phyloP scores from a whole-genome alignment of 805 yeast genomes.

The Candida nemodendra region DNA sequence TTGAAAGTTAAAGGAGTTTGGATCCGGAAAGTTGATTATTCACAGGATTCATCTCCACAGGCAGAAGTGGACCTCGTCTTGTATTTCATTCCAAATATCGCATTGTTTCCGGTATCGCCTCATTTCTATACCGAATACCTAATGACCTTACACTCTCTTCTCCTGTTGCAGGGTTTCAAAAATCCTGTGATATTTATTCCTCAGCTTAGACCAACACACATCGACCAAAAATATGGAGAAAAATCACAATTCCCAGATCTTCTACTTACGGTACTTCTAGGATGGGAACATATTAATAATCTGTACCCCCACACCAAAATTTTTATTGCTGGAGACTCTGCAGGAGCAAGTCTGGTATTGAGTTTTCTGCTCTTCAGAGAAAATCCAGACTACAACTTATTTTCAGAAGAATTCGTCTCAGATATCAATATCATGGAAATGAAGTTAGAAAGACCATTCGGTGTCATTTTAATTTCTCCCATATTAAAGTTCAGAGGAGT shows the following conservation, averaged over 20 bases:
- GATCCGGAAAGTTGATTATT: slow-evolving; percentile 28
- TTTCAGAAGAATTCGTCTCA: slow-evolving; percentile 27
- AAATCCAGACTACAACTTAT: slow-evolving; percentile 28
- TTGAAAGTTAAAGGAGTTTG: slow-evolving; percentile 19
- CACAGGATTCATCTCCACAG: slow-evolving; percentile 31
- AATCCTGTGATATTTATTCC: slow-evolving; percentile 46
- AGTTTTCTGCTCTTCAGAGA: slow-evolving; percentile 37
- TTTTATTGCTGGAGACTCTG: slow-evolving; percentile 45
- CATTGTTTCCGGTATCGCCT: slow-evolving; percentile 34
- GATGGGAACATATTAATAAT: slow-evolving; percentile 33
- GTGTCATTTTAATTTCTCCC: slow-evolving; percentile 29
- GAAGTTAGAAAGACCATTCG: slow-evolving; percentile 21
- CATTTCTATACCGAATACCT: slow-evolving; percentile 46
- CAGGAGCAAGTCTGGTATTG: slow-evolving; percentile 45
- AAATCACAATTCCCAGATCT: slow-evolving; percentile 27
- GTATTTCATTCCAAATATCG: slow-evolving; percentile 46
- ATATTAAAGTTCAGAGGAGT: slow-evolving; percentile 20
- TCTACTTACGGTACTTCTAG: slow-evolving; percentile 24
- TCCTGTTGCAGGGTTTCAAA: slow-evolving; percentile 47
- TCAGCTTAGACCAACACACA: slow-evolving; percentile 24
- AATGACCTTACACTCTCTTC: slow-evolving; percentile 38
- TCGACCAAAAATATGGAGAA: slow-evolving; percentile 5
- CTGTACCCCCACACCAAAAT: slow-evolving; percentile 28
- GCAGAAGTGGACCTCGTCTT: slow-evolving; percentile 41
- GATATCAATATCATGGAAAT: slow-evolving; percentile 6